A percentile compares a stretch with the other conserved stretches of the same genome.
phyloP scores from a whole-genome alignment of 257 asterid species.

The Solanum okadae region DNA sequence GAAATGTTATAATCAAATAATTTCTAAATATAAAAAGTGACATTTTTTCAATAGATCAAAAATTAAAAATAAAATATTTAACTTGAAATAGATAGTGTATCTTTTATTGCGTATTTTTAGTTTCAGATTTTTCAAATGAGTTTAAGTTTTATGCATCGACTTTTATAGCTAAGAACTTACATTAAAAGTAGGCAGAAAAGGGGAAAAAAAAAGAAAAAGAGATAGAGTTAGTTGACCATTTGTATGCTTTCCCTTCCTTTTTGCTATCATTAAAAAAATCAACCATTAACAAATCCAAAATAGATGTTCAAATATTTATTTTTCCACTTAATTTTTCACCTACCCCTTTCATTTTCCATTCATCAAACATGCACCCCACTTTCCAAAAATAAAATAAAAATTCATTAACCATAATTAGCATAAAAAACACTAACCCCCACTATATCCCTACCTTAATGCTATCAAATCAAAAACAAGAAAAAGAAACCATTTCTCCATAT shows the following conservation, averaged over 20 bases:
- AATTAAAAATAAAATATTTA: neutral
- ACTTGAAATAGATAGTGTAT: neutral
- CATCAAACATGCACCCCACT: constrained; percentile 47
- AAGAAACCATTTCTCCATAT: neutral
- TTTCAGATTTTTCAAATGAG: neutral
- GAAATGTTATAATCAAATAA: neutral
- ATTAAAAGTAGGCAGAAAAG: neutral
- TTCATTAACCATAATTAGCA: neutral
- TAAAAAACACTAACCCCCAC: neutral
- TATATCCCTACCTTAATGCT: neutral
- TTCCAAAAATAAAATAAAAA: constrained; percentile 1
- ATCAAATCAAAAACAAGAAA: neutral
- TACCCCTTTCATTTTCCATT: neutral
- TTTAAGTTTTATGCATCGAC: neutral
- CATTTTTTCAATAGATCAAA: neutral
- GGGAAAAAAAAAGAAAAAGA: no score
- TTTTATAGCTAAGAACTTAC: neutral
- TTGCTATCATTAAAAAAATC: constrained; percentile 19
- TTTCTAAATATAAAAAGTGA: neutral
- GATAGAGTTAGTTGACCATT: constrained; percentile 19
- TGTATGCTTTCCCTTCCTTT: constrained; percentile 37
- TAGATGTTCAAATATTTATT: neutral
- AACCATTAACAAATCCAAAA: constrained; percentile 14
- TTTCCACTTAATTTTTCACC: neutral
- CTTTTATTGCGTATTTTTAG: neutral